phyloP scores from a whole-genome alignment of 208 protist genomes.

The Angomonas ambiguus region DNA sequence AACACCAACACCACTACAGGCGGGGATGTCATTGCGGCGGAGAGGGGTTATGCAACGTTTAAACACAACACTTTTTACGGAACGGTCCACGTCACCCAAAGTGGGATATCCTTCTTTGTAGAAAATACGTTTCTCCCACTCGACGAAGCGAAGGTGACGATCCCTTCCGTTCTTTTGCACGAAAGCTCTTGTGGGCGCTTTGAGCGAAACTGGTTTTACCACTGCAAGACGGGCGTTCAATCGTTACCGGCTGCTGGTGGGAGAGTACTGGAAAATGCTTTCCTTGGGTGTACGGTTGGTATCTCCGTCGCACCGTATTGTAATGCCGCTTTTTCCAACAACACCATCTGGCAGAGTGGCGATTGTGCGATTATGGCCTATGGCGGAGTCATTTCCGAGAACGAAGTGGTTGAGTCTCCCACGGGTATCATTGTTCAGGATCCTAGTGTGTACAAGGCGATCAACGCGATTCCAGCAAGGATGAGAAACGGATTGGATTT shows the following conservation, averaged over 20 bases:
- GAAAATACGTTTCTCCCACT: slow-evolving; percentile 44
- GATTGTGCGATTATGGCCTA: slow-evolving; percentile 56
- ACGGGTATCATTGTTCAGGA: slow-evolving; percentile 55
- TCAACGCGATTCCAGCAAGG: slow-evolving; percentile 42
- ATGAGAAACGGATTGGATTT: slow-evolving; percentile 34
- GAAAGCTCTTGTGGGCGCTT: slow-evolving; percentile 33
- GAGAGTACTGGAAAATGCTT: slow-evolving; percentile 31
- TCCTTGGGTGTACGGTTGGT: slow-evolving; percentile 37
- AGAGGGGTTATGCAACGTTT: slow-evolving; percentile 50
- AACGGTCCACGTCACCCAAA: slow-evolving; percentile 51
- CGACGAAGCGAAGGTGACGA: neutral
- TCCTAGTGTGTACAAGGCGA: slow-evolving; percentile 47
- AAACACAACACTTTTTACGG: slow-evolving; percentile 60
- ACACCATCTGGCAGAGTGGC: slow-evolving; percentile 40
- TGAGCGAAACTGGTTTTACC: slow-evolving; percentile 47
- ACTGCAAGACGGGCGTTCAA: slow-evolving; percentile 33
- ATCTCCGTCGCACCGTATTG: slow-evolving; percentile 49
- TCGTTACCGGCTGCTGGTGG: slow-evolving; percentile 45
- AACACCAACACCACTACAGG: slow-evolving; percentile 31
- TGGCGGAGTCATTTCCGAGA: slow-evolving; percentile 61
- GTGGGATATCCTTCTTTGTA: slow-evolving; percentile 39
- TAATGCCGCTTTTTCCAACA: slow-evolving; percentile 42
- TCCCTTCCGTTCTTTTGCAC: slow-evolving; percentile 33
- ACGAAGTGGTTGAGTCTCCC: slow-evolving; percentile 46
- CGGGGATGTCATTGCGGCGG: slow-evolving; percentile 62